Percentiles rank a stretch among this genome's conserved stretches.
Evolutionary conservation across 768 basidiomycete genomes (phyloP).

Genomic region (Termitomyces sp.): DNA sequence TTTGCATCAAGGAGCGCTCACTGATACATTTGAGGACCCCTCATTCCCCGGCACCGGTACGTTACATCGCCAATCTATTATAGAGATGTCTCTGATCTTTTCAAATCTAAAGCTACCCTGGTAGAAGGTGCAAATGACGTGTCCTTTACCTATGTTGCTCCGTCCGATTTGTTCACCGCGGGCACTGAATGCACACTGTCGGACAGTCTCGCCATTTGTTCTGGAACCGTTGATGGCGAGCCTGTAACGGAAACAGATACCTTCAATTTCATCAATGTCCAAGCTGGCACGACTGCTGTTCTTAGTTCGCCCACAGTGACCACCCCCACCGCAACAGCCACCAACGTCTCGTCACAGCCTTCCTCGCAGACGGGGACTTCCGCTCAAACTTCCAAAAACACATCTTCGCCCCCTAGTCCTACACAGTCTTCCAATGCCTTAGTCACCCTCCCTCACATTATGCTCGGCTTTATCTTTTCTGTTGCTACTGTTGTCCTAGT

Average conservation of each 20-base stretch:
- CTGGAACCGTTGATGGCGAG: conserved; percentile 11
- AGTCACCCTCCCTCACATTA: conserved; percentile 1
- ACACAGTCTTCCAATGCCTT: conserved; percentile 9
- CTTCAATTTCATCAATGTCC: conserved; percentile 7
- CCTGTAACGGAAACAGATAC: conserved; percentile 15
- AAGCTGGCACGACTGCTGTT: conserved; percentile 14
- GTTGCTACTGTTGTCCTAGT: neutral
- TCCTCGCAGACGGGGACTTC: conserved; percentile 1
- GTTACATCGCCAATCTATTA: neutral
- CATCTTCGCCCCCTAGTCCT: conserved; percentile 11
- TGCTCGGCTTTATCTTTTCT: conserved; percentile 6
- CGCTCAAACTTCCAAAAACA: conserved; percentile 13
- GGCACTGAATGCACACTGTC: conserved; percentile 15
- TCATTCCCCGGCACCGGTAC: conserved; percentile 18
- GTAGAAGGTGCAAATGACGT: conserved; percentile 20
- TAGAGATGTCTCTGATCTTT: neutral
- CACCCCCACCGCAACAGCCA: neutral
- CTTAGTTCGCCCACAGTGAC: neutral
- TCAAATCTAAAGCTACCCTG: conserved; percentile 16
- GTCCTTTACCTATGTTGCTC: conserved; percentile 16
- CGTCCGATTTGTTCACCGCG: conserved; percentile 10
- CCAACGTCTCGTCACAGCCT: conserved; percentile 2
- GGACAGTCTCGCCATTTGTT: conserved; percentile 16
- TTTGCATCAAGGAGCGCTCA: conserved; percentile 16
- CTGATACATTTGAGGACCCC: conserved; percentile 6